Conservation (phyloP, 2,329 filamentous ascomycete genomes). For the Sporothrix humicola region DNA sequence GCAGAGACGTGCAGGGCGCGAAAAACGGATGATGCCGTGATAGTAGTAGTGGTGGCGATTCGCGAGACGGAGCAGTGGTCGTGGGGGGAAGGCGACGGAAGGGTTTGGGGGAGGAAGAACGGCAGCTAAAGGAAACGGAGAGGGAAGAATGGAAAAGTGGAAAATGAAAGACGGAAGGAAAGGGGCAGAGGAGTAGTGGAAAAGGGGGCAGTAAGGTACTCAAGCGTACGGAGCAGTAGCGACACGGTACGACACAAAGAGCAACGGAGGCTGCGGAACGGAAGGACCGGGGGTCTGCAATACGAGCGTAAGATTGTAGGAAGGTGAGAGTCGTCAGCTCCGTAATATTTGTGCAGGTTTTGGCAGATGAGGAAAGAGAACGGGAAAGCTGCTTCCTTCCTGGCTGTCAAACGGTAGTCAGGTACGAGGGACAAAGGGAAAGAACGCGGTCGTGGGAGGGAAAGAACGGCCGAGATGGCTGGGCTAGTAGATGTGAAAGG, state of each 20-base stretch:
- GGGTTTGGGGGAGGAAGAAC: slow-evolving; percentile 1
- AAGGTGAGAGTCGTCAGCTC: slow-evolving; percentile 19
- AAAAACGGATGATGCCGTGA: slow-evolving; percentile 17
- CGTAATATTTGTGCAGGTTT: neutral
- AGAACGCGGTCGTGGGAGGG: neutral
- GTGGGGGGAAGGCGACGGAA: slow-evolving; percentile 10
- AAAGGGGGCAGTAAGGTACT: neutral
- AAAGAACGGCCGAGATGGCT: neutral
- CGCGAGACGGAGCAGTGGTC: slow-evolving; percentile 13
- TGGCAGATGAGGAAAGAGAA: neutral
- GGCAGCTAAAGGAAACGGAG: slow-evolving; percentile 14
- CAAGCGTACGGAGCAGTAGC: neutral
- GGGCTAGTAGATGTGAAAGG: neutral
- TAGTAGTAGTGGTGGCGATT: slow-evolving; percentile 21
- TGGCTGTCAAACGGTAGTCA: neutral
- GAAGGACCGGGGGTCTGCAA: slow-evolving; percentile 26
- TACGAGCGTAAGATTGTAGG: slow-evolving; percentile 8
- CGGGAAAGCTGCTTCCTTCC: neutral
- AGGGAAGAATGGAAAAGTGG: neutral
- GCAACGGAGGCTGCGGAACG: slow-evolving; percentile 32
- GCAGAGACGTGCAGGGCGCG: slow-evolving; percentile 3
- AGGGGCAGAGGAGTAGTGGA: neutral
- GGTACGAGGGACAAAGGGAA: neutral
- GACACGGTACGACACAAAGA: slow-evolving; percentile 22
- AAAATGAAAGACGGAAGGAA: slow-evolving; percentile 21